Evolutionary conservation across 176 grass and related monocot genomes (phyloP).

Genomic region (Juncus inflexus): DNA sequence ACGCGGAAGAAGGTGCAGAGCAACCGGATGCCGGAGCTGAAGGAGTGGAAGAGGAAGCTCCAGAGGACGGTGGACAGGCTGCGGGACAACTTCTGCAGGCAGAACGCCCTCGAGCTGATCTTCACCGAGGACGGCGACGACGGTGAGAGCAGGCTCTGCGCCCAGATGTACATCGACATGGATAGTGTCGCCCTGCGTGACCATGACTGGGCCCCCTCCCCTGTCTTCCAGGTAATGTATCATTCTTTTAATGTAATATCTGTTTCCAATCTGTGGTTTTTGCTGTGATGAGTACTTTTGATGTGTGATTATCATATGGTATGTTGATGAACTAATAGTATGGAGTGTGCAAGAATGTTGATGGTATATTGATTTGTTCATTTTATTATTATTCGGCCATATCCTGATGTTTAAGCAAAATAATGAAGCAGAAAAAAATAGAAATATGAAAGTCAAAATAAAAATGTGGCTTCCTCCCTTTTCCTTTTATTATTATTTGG

Average conservation of each 20-base stretch:
- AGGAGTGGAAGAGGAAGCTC: constrained; percentile 89
- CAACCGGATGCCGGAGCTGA: constrained; percentile 78
- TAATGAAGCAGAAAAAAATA: no score
- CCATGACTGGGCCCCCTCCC: constrained; percentile 77
- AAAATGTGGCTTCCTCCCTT: no score
- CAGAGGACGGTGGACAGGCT: constrained; percentile 78
- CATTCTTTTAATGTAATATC: background rate
- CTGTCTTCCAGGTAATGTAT: constrained; percentile 71
- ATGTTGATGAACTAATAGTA: no score
- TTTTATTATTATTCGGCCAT: no score
- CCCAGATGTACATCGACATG: constrained; percentile 89
- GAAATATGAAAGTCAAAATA: no score
- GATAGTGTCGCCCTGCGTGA: constrained; percentile 58
- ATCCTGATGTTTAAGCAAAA: no score
- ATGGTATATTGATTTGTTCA: no score
- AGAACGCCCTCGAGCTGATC: constrained; percentile 95
- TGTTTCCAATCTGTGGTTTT: background rate
- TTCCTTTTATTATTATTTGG: no score
- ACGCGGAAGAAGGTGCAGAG: constrained; percentile 50
- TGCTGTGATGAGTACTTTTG: no score
- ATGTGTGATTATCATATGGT: no score
- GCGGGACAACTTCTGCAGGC: constrained; percentile 79
- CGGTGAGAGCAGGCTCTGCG: constrained; percentile 67
- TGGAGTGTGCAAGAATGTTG: no score
- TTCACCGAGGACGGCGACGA: constrained; percentile 67